Conservation (phyloP, 2,329 filamentous ascomycete species). For the Pseudogymnoascus sp. region DNA sequence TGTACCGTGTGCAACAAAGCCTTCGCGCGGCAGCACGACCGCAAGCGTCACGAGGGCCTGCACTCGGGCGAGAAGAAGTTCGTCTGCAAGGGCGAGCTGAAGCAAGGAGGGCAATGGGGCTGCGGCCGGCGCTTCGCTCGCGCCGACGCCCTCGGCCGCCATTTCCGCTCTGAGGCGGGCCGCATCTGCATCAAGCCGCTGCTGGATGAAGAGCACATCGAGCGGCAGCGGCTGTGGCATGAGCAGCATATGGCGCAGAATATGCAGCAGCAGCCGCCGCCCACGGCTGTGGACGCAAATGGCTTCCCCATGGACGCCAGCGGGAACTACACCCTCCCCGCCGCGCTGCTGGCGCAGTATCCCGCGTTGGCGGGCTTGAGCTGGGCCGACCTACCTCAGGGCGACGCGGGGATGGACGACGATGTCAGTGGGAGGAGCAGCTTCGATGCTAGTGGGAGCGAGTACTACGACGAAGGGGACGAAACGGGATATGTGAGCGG, state of each 20-base stretch:
- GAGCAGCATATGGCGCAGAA: constrained; percentile 62
- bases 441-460: constrained; percentile 66
- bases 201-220: constrained; percentile 84
- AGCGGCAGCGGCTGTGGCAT: constrained; percentile 67
- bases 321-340: constrained; percentile 65
- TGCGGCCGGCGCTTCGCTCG: constrained; percentile 89
- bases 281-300: constrained; percentile 52
- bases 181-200: constrained; percentile 96
- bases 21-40: constrained; percentile 93
- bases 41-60: constrained; percentile 91
- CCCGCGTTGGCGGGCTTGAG: constrained; percentile 86
- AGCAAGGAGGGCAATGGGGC: constrained; percentile 77
- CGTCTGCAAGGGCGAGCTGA: constrained; percentile 86
- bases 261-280: constrained; percentile 52
- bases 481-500: constrained; percentile 57
- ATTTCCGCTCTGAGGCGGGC: constrained; percentile 93
- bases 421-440: constrained; percentile 72
- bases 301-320: constrained; percentile 49
- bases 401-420: constrained; percentile 55
- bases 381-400: constrained; percentile 69
- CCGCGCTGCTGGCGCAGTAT: constrained; percentile 83
- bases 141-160: constrained; percentile 85
- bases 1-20: constrained; percentile 96
- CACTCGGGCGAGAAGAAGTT: constrained; percentile 99
- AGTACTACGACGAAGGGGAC: constrained; percentile 65